A percentile compares a stretch with the other conserved stretches of the same genome.
phyloP scores from a whole-genome alignment of 2,329 filamentous ascomycete genomes.

The Penicillium brevicompactum region DNA sequence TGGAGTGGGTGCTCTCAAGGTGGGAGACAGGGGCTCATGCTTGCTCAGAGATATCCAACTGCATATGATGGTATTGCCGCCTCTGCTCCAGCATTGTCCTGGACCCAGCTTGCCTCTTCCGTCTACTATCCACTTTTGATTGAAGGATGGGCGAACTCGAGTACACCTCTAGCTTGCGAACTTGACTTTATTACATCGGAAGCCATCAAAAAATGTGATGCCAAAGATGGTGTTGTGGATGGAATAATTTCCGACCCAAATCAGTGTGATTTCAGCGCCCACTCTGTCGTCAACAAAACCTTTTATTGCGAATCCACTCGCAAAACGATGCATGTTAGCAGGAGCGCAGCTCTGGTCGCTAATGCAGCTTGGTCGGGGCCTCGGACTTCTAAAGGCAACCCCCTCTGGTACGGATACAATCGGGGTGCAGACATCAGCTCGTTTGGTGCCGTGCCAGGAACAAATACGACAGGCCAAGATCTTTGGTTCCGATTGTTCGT shows the following conservation, averaged over 20 bases:
- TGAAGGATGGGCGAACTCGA: conserved; percentile 37
- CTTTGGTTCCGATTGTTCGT: conserved; percentile 12
- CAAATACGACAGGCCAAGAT: background rate
- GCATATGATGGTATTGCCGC: conserved; percentile 61
- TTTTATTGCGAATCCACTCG: background rate
- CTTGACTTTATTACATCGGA: background rate
- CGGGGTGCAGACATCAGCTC: conserved; percentile 8
- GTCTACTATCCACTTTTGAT: background rate
- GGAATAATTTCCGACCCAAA: background rate
- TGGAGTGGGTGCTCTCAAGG: conserved; percentile 19
- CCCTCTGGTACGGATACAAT: conserved; percentile 42
- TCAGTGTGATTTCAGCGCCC: background rate
- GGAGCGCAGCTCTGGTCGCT: background rate
- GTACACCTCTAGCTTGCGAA: background rate
- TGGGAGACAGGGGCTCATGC: conserved; percentile 15
- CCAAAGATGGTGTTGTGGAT: background rate
- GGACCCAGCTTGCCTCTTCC: conserved; percentile 10
- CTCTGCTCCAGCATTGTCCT: conserved; percentile 42
- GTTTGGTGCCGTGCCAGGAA: background rate
- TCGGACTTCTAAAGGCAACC: conserved; percentile 48
- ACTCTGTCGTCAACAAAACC: background rate
- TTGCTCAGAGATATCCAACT: conserved; percentile 54
- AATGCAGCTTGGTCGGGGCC: background rate
- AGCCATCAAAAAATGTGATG: background rate
- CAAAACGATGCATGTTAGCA: background rate